A percentile compares a stretch with the other conserved stretches of the same genome.
Evolutionary conservation across 257 asterid genomes (phyloP).

Genomic region (Capsicum rhomboideum): DNA sequence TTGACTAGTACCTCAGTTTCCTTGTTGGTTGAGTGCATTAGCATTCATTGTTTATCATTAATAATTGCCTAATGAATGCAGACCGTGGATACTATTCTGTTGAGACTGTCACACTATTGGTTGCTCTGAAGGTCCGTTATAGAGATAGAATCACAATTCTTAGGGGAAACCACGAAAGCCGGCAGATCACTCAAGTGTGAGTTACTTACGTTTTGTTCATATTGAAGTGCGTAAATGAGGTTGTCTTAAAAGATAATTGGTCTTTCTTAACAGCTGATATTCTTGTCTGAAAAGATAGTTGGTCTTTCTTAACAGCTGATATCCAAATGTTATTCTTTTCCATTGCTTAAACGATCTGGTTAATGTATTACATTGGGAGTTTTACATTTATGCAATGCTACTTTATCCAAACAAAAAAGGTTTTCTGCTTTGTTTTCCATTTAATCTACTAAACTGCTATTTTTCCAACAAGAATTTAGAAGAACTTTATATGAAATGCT

Average conservation of each 20-base stretch:
- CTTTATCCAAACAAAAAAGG: not conserved
- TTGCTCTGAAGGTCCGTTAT: slow-evolving; percentile 92
- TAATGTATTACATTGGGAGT: not conserved
- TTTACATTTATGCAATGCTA: not conserved
- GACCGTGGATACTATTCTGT: slow-evolving; percentile 98
- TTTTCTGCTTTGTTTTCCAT: not conserved
- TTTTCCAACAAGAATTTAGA: not conserved
- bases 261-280: not conserved
- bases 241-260: not conserved
- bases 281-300: not conserved
- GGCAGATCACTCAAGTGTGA: slow-evolving; percentile 99
- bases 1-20: not conserved
- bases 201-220: slow-evolving; percentile 15
- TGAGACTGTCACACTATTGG: slow-evolving; percentile 93
- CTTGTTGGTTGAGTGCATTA: not conserved
- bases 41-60: slow-evolving; percentile 2
- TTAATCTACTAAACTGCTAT: not conserved
- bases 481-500: not conserved
- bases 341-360: not conserved
- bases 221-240: not conserved
- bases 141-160: slow-evolving; percentile 95
- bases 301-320: not conserved
- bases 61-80: slow-evolving; percentile 34
- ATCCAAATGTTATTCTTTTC: not conserved
- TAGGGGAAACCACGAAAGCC: slow-evolving; percentile 96